Base-by-base conservation (phyloP, 2,329 filamentous ascomycete genomes). In the Didymella lethalis region DNA sequence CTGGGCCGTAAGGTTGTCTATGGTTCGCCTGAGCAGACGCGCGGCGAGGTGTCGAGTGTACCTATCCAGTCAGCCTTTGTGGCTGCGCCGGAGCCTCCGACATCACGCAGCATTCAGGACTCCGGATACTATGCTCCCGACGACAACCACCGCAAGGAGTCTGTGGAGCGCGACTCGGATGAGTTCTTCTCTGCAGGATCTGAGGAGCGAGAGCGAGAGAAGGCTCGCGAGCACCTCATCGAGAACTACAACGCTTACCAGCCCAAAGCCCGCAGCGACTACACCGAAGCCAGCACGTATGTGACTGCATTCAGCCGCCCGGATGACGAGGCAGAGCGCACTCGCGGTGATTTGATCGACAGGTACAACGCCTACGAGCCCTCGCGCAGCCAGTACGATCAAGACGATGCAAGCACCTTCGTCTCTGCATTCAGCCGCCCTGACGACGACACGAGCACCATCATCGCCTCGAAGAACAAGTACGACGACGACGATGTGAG, bases 121-220 rank as follows among this genome's bases (percentile, higher is more conserved):
- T 75, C 72, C n/a, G 72, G 72, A 7, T 73, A 76, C 48, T 70
- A 74, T 51, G 72, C 71, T 11, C 72, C 72, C 16, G 73, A 74
- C 46, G 72, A 76, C 36, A 43, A 58, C 14, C 55, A 60, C 29
- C 64, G 61, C 16, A 57, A 51, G 29, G 64, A 62, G 16, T 32
- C 59, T 6, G 55, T 54, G 6, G 72, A 74, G n/a, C 68, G 69
- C n/a, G 73, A 75, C 34, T 74, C 72, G 1, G 67, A 73, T 18
- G 73, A 75, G 36, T 75, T 74, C 56, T 74, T 70, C 59, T 74
- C 72, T 23, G 69, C 74, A 8, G 66, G 70, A 5, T 74, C 70
- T 2, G 70, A 76, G 8, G 73, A 75, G 31, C 62, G 63, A 43
- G 68, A 70, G 43, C 65, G 63, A 38, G 58, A 52, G 4, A 64